Conservation (phyloP, 140 eudicot genomes). For the Erigeron philadelphicus region DNA sequence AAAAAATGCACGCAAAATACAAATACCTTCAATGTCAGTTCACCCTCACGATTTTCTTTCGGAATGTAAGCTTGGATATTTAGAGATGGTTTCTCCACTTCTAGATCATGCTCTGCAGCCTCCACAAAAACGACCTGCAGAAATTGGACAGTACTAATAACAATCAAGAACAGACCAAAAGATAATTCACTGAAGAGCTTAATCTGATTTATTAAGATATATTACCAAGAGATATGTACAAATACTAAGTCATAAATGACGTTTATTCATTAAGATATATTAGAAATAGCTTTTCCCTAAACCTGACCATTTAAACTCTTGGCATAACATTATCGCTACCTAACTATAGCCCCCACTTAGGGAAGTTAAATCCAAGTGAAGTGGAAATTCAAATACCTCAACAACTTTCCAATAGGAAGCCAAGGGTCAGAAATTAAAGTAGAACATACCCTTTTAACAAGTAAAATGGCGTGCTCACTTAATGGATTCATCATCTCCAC, state of each 20-base stretch:
- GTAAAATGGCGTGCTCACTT: slow-evolving; percentile 48
- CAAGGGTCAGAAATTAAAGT: slow-evolving; percentile 7
- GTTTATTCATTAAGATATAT: no score
- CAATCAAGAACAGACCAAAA: slow-evolving; percentile 12
- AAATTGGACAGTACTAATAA: slow-evolving; percentile 12
- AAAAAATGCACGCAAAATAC: slow-evolving; percentile 33
- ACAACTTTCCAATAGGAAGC: background rate
- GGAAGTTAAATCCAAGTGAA: background rate
- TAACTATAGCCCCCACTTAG: background rate
- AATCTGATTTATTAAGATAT: slow-evolving; percentile 6
- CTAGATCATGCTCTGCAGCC: slow-evolving; percentile 23
- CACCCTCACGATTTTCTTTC: slow-evolving; percentile 37
- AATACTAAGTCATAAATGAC: background rate
- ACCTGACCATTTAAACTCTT: background rate
- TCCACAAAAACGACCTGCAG: slow-evolving; percentile 38
- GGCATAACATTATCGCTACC: background rate
- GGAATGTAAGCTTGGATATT: slow-evolving; percentile 55
- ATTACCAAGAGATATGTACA: background rate
- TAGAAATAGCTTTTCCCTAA: background rate
- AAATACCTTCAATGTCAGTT: slow-evolving; percentile 50
- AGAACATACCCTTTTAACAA: slow-evolving; percentile 42
- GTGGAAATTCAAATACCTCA: background rate
- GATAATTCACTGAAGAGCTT: background rate
- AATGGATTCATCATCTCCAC: slow-evolving; percentile 54
- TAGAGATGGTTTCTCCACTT: slow-evolving; percentile 38